Base-by-base conservation (phyloP, 2,329 filamentous ascomycete species). In the Penicillium sp. region DNA sequence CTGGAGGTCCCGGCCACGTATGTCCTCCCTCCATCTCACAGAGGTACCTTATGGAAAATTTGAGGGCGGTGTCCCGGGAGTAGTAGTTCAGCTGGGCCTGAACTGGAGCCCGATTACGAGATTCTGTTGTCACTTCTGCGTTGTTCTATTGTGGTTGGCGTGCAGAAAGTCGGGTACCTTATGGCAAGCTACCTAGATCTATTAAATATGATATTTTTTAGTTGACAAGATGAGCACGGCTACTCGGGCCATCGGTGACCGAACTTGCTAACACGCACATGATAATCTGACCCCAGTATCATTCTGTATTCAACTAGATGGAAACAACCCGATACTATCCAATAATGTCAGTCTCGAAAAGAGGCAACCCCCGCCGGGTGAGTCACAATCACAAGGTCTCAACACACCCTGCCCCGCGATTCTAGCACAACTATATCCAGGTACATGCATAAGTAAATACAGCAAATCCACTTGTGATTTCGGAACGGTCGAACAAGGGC, bases 1-100 rank as follows among this genome's bases (percentile, higher is more conserved):
- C 61, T 66, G 57, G 60, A 50, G 47, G 47, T 22, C 57, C 37
- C 18, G 54, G 58, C 62, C 60, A 59, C 63, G 60, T 65, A 59
- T 41, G 55, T 50, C 56, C 35, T 46, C 22, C 6, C 13, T 11
- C 31, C 43, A 46, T 46, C 41, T 14, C 18, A 58, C 13, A 49
- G 18, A n/a, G 9, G 31, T 31, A 31, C 31, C 6, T 31, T 10
- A 27, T 27, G 24, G 24, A 33, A 52, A 24, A 35, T 36, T 22
- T 4, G 36, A 39, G 31, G 31, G 31, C 31, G n/a, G 49, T 27
- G 24, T 2, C 27, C 6, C 27, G 27, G 16, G 24, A 24, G 22
- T 2, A 51, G 33, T 37, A 6, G 35, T 22, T 35, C 49, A 33
- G 33, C 33, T 33, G 9, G 13, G n/a, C 18, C 16, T 27, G 19